Percentiles rank a stretch among this genome's conserved stretches.
These are phyloP conservation scores for Escovopsis sp. DNA, from an alignment of 2,329 filamentous ascomycete genomes.

Conservation along the genomic window DNA sequence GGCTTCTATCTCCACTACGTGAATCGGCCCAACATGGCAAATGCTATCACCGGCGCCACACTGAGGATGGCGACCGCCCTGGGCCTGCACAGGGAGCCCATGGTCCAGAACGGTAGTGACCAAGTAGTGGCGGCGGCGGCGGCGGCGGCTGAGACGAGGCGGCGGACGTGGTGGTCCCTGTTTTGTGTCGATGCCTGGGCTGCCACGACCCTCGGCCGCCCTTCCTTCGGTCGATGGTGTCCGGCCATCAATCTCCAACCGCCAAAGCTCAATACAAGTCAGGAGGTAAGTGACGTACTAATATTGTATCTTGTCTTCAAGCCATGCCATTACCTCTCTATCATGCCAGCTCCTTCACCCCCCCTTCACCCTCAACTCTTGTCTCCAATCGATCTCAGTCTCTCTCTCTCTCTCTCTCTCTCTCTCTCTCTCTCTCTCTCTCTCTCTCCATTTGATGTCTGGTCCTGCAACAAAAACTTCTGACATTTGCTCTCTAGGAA, in stretches of 20 bases:
- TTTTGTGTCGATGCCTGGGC: constrained; percentile 65
- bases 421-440: too few relatives aligned
- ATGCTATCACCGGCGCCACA: constrained; percentile 55
- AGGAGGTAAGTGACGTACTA: constrained; percentile 9
- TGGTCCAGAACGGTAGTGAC: neutral
- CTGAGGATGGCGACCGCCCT: constrained; percentile 62
- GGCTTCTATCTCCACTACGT: constrained; percentile 69
- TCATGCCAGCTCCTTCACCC: too few relatives aligned
- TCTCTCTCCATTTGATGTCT: neutral
- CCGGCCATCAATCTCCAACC: constrained; percentile 51
- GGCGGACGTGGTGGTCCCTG: constrained; percentile 56
- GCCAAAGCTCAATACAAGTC: constrained; percentile 38
- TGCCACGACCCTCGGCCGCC: constrained; percentile 53
- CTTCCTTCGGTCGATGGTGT: constrained; percentile 53
- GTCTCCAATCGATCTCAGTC: too few relatives aligned
- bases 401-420: too few relatives aligned
- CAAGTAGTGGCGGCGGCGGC: neutral
- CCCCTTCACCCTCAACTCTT: too few relatives aligned
- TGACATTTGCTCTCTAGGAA: constrained; percentile 4
- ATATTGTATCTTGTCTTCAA: neutral
- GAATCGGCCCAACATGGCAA: constrained; percentile 63
- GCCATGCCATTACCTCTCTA: too few relatives aligned
- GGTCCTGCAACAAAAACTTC: neutral
- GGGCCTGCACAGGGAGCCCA: constrained; percentile 51
- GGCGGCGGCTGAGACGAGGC: constrained; percentile 1